Percentiles rank a stretch among this genome's conserved stretches.
phyloP scores from a whole-genome alignment of 2,329 filamentous ascomycete genomes.

The Monosporascus sp. region DNA sequence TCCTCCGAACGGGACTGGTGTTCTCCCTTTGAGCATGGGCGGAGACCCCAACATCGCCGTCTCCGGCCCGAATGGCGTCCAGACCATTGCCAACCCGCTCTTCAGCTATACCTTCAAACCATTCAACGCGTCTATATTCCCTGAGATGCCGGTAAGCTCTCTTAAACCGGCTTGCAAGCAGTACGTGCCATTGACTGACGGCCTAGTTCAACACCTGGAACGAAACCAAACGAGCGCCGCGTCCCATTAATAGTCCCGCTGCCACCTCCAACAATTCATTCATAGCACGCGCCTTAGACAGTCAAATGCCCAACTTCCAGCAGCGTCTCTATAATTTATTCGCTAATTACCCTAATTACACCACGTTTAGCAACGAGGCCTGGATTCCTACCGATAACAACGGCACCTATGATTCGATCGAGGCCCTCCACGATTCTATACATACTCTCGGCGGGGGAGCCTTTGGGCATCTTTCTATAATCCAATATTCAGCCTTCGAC shows the following conservation, averaged over 20 bases:
- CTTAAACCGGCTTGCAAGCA: not conserved
- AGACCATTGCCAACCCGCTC: slow-evolving; percentile 57
- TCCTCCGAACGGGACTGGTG: slow-evolving; percentile 43
- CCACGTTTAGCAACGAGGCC: slow-evolving; percentile 64
- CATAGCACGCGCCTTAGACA: slow-evolving; percentile 48
- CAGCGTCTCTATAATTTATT: slow-evolving; percentile 64
- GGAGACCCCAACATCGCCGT: slow-evolving; percentile 40
- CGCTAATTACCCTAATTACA: slow-evolving; percentile 63
- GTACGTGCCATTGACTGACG: slow-evolving; percentile 3
- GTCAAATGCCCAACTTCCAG: slow-evolving; percentile 50
- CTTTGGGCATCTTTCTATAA: slow-evolving; percentile 59
- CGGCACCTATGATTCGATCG: slow-evolving; percentile 57
- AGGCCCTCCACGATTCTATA: slow-evolving; percentile 59
- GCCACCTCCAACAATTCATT: slow-evolving; percentile 56
- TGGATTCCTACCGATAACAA: slow-evolving; percentile 45
- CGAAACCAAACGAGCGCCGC: slow-evolving; percentile 55
- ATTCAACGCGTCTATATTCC: slow-evolving; percentile 52
- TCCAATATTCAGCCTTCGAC: slow-evolving; percentile 71
- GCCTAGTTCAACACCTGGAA: slow-evolving; percentile 53
- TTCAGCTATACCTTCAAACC: slow-evolving; percentile 58
- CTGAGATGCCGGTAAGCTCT: slow-evolving; percentile 52
- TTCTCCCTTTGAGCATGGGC: slow-evolving; percentile 44
- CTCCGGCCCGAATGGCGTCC: slow-evolving; percentile 50
- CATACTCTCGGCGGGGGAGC: slow-evolving; percentile 54
- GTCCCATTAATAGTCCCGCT: slow-evolving; percentile 29